Evolutionary conservation across 352 stramenopile species (phyloP).

Genomic region (Phytophthora hibernalis): DNA sequence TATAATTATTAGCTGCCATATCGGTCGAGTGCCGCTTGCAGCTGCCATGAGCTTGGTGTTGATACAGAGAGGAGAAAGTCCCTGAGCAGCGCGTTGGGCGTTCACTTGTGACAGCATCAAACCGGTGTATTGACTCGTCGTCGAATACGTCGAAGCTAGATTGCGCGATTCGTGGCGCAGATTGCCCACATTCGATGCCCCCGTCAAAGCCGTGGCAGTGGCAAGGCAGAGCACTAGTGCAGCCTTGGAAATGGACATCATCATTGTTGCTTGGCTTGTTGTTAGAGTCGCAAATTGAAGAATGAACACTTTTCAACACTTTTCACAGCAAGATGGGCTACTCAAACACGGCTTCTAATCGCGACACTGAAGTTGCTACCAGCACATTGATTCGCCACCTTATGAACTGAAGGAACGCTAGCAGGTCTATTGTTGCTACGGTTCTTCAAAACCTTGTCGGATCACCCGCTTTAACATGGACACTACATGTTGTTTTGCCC

Average conservation of each 20-base stretch:
- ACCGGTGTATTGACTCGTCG: constrained; percentile 13
- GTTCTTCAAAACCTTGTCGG: constrained; percentile 14
- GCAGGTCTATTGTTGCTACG: background rate
- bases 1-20: constrained; percentile 49
- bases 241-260: constrained; percentile 17
- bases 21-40: constrained; percentile 34
- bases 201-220: background rate
- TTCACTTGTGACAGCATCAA: constrained; percentile 43
- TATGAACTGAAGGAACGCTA: constrained; percentile 1
- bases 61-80: constrained; percentile 39
- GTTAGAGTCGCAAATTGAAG: constrained; percentile 14
- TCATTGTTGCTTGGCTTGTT: constrained; percentile 16
- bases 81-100: constrained; percentile 41
- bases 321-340: background rate
- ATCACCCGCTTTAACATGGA: constrained; percentile 9
- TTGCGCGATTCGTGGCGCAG: constrained; percentile 20
- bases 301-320: constrained; percentile 13
- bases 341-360: background rate
- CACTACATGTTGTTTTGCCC: background rate
- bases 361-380: background rate
- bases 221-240: constrained; percentile 18
- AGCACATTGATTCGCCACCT: constrained; percentile 10
- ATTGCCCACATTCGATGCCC: constrained; percentile 6
- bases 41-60: constrained; percentile 41
- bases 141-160: constrained; percentile 9